Conservation (phyloP, 768 basidiomycete genomes). For the Tulasnella sp. region DNA sequence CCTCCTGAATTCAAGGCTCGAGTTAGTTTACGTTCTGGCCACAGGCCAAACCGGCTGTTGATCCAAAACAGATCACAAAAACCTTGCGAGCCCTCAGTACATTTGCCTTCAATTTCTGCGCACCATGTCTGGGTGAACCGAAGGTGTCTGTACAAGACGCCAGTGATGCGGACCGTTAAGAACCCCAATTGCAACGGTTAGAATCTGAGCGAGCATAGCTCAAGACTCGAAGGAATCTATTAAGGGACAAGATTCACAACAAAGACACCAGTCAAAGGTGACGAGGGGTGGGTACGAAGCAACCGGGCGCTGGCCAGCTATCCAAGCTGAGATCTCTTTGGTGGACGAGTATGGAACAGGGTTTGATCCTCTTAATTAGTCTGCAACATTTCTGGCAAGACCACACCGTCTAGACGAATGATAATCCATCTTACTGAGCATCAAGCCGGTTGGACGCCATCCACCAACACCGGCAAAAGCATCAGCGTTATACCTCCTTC, state of each 20-base stretch:
- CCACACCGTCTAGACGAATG: conserved; percentile 47
- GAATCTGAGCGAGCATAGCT: background rate
- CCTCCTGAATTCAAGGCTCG: no score
- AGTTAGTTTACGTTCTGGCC: background rate
- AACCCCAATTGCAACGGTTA: no score
- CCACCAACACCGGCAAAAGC: conserved; percentile 56
- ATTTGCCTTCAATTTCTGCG: conserved; percentile 47
- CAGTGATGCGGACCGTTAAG: background rate
- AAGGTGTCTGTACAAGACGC: background rate
- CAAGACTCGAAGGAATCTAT: background rate
- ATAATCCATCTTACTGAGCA: conserved; percentile 52
- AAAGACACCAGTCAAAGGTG: background rate
- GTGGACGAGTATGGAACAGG: background rate
- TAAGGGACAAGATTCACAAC: background rate
- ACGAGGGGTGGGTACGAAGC: background rate
- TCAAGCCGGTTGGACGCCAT: conserved; percentile 64
- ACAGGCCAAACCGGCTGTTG: conserved; percentile 44
- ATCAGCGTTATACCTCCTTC: conserved; percentile 56
- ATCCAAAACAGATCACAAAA: conserved; percentile 51
- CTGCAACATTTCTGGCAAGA: background rate
- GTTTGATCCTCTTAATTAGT: background rate
- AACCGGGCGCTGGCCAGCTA: background rate
- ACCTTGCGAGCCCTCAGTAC: conserved; percentile 52
- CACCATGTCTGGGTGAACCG: conserved; percentile 25
- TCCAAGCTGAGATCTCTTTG: background rate